Evolutionary conservation across 345 rosid genomes (phyloP).

Genomic region (Citrus hindsii): DNA sequence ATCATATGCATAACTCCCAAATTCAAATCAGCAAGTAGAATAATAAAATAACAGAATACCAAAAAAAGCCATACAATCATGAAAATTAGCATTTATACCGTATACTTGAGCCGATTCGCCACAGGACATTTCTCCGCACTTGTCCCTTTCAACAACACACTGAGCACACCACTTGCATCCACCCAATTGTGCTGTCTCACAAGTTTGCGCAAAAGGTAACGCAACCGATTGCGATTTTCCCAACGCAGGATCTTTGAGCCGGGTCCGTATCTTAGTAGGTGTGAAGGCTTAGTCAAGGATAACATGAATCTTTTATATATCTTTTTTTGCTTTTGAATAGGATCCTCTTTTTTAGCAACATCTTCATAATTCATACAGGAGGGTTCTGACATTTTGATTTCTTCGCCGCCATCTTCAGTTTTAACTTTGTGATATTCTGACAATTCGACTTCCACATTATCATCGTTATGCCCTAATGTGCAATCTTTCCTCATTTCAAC

Average conservation of each 20-base stretch:
- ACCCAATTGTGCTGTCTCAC: conserved; percentile 53
- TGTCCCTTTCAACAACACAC: conserved; percentile 57
- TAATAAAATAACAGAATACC: background rate
- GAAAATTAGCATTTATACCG: conserved; percentile 30
- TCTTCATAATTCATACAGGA: too few relatives aligned
- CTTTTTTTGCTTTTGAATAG: conserved; percentile 4
- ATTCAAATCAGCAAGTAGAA: background rate
- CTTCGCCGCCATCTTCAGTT: background rate
- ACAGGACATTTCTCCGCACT: conserved; percentile 33
- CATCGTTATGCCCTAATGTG: background rate
- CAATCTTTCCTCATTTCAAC: background rate
- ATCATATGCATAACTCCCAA: background rate
- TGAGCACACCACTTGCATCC: conserved; percentile 64
- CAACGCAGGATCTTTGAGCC: conserved; percentile 28
- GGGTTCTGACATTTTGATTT: background rate
- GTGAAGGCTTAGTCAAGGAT: conserved; percentile 51
- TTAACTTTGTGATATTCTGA: background rate
- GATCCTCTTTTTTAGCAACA: background rate
- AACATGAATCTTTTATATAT: conserved; percentile 31
- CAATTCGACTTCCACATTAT: background rate
- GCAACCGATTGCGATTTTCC: conserved; percentile 38
- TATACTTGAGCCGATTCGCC: conserved; percentile 61
- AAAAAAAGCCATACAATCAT: background rate
- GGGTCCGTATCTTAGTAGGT: conserved; percentile 32
- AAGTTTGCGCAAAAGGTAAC: conserved; percentile 39